Conservation (phyloP, 108 stramenopile genomes). For the Nitzschia palea region DNA sequence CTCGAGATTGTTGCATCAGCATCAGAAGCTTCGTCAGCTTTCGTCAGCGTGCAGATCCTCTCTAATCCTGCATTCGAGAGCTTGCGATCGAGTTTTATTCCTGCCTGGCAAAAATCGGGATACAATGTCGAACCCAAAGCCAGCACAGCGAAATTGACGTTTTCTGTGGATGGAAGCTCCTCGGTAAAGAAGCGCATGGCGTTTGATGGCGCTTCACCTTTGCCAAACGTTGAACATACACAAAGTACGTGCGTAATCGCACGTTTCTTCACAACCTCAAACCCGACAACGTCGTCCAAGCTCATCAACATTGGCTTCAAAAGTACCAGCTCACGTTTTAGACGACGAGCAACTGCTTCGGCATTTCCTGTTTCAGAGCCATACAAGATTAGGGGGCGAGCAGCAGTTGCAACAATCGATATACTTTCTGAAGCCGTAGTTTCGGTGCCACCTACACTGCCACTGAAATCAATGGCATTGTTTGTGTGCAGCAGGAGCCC, state of each 20-base stretch:
- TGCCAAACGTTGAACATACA: conserved; percentile 24
- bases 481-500: background rate
- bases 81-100: conserved; percentile 1
- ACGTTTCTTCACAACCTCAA: background rate
- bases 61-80: no score
- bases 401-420: background rate
- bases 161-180: background rate
- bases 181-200: background rate
- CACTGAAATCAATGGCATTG: background rate
- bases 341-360: conserved; percentile 5
- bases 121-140: conserved; percentile 26
- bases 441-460: background rate
- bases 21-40: no score
- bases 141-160: conserved; percentile 13
- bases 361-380: conserved; percentile 33
- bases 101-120: conserved; percentile 35
- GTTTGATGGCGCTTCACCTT: conserved; percentile 12
- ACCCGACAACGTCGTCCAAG: conserved; percentile 2
- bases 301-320: background rate
- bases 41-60: no score
- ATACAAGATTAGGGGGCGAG: conserved; percentile 24
- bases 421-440: background rate
- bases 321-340: background rate
- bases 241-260: conserved; percentile 3
- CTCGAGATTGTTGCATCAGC: no score